Conservation (phyloP, 1,284 basidiomycete genomes). For the Marasmius tenuissimus region DNA sequence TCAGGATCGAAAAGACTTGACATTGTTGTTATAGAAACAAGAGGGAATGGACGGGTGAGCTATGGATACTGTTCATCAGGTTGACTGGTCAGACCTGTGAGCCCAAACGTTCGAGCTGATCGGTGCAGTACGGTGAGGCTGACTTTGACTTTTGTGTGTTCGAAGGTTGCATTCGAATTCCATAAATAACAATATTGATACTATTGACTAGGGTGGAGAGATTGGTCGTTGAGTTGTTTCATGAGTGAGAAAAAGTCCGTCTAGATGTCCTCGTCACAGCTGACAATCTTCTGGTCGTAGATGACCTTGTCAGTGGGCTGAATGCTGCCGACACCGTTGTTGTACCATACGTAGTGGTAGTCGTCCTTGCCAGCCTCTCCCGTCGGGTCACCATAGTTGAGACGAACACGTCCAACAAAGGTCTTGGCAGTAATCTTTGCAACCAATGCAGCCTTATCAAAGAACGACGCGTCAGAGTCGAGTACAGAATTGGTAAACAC, state of each 20-base stretch:
- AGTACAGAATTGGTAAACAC: neutral
- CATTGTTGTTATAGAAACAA: too few species aligned
- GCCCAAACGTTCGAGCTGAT: too few species aligned
- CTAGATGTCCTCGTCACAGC: neutral
- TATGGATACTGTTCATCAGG: too few species aligned
- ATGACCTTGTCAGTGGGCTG: neutral
- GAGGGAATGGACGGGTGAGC: too few species aligned
- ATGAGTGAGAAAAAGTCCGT: neutral
- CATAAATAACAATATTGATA: too few species aligned
- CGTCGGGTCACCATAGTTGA: neutral
- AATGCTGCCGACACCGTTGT: neutral
- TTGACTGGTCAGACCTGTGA: too few species aligned
- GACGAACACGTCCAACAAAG: neutral
- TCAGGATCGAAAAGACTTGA: too few species aligned
- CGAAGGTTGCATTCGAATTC: too few species aligned
- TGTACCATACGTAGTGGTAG: conserved; percentile 2
- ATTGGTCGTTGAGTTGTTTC: too few species aligned
- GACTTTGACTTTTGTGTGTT: too few species aligned
- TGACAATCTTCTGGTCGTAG: conserved; percentile 1
- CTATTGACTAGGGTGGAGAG: too few species aligned
- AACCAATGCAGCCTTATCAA: neutral
- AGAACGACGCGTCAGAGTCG: neutral
- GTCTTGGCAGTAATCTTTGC: neutral
- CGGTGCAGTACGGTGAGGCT: too few species aligned
- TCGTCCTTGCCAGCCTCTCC: neutral